A percentile compares a stretch with the other conserved stretches of the same genome.
phyloP scores from a whole-genome alignment of 306 rosid species.

The Purshia tridentata region DNA sequence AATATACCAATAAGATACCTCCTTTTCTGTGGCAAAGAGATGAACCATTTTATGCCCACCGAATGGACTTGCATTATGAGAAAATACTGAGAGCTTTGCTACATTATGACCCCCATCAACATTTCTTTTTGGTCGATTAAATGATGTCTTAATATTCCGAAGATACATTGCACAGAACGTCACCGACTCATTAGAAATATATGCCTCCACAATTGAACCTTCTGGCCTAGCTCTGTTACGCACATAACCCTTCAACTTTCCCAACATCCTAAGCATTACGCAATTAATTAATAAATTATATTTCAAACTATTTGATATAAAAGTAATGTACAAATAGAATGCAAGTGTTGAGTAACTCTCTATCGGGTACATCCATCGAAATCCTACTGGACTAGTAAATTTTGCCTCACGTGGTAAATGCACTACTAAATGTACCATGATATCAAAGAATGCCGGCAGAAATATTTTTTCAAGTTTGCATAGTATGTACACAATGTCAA shows the following conservation, averaged over 20 bases:
- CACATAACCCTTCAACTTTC: not conserved
- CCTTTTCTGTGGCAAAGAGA: not conserved
- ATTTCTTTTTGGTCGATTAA: not conserved
- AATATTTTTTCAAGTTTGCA: conserved; percentile 8
- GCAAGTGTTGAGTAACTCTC: not conserved
- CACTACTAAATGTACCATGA: conserved; percentile 3
- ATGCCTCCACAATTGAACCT: conserved; percentile 13
- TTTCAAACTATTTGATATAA: no score
- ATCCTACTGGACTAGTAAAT: not conserved
- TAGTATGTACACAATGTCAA: not conserved
- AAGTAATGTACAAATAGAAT: no score
- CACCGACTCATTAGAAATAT: not conserved
- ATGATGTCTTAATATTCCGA: not conserved
- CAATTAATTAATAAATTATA: no score
- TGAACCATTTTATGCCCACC: not conserved
- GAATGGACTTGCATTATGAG: not conserved
- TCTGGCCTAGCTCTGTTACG: not conserved
- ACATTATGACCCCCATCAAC: not conserved
- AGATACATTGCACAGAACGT: conserved; percentile 2
- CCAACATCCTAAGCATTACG: not conserved
- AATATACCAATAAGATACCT: not conserved
- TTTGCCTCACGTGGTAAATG: not conserved
- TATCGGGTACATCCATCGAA: not conserved
- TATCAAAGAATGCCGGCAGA: not conserved
- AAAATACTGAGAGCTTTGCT: not conserved